Evolutionary conservation across 495 filamentous ascomycete genomes (phyloP).

Genomic region (Melanomma pulvis-pyrius): DNA sequence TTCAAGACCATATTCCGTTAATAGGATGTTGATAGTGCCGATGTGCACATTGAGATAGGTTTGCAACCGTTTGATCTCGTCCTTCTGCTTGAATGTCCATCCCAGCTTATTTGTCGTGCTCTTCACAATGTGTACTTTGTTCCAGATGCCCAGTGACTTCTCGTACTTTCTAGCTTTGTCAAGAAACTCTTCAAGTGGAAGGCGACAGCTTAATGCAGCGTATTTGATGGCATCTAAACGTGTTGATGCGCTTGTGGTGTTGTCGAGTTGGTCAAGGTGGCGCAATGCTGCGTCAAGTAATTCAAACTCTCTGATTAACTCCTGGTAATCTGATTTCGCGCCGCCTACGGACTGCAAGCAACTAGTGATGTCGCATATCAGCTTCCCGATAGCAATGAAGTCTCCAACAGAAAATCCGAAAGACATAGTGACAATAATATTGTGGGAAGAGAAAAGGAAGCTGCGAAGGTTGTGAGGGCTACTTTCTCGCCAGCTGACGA

Average conservation of each 20-base stretch:
- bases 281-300: neutral
- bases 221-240: neutral
- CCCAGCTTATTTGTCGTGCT: neutral
- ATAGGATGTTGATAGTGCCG: constrained; percentile 5
- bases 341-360: neutral
- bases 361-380: neutral
- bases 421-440: no score
- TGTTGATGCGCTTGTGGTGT: no score
- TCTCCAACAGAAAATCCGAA: constrained; percentile 5
- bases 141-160: neutral
- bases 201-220: neutral
- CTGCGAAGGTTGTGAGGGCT: no score
- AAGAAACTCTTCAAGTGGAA: neutral
- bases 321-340: constrained; percentile 1
- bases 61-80: constrained; percentile 6
- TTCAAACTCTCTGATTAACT: neutral
- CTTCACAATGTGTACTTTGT: neutral
- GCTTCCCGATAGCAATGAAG: neutral
- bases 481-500: no score
- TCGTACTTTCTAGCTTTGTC: constrained; percentile 1
- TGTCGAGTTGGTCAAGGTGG: neutral
- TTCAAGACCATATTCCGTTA: neutral
- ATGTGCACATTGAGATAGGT: constrained; percentile 13
- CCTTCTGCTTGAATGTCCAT: neutral
- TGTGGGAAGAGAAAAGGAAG: no score